Conservation (phyloP, 2,329 filamentous ascomycete genomes). For the Curvularia spicifera region DNA sequence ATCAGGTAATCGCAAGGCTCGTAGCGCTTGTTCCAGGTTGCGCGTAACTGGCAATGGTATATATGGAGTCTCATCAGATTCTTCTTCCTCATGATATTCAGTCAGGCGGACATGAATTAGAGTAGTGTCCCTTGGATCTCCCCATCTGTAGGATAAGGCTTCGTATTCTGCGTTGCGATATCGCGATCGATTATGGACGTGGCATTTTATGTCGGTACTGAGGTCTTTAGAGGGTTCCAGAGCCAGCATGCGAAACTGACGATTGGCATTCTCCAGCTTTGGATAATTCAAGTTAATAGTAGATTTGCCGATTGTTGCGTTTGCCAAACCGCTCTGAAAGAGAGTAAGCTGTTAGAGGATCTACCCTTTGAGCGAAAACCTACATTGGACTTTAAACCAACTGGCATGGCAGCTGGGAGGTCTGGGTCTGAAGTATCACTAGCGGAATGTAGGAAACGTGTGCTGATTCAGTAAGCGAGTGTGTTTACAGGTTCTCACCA, state of each 20-base stretch:
- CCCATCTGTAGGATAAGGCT: constrained; percentile 4
- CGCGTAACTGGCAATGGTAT: not conserved
- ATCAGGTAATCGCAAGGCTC: constrained; percentile 1
- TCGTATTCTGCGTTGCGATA: constrained; percentile 2
- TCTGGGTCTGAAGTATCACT: not conserved
- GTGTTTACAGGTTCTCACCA: not conserved
- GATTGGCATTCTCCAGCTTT: not conserved
- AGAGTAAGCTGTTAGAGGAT: not conserved
- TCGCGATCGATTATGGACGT: not conserved
- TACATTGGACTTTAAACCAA: not conserved
- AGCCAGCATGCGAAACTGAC: not conserved
- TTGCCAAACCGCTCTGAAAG: not conserved
- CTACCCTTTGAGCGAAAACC: not conserved
- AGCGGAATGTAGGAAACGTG: not conserved
- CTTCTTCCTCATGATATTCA: not conserved
- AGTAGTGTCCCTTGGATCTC: constrained; percentile 2
- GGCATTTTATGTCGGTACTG: constrained; percentile 1
- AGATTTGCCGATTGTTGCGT: not conserved
- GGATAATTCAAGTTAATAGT: not conserved
- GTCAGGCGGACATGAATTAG: not conserved
- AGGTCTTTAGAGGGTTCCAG: not conserved
- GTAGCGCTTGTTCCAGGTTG: constrained; percentile 2
- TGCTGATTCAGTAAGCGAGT: not conserved
- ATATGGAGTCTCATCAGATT: not conserved
- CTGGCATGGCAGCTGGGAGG: not conserved